Evolutionary conservation across 73 alveolate species (phyloP), one percentile per base, ranked within the genome.

Genomic region (Durusdinium trenchii): DNA sequence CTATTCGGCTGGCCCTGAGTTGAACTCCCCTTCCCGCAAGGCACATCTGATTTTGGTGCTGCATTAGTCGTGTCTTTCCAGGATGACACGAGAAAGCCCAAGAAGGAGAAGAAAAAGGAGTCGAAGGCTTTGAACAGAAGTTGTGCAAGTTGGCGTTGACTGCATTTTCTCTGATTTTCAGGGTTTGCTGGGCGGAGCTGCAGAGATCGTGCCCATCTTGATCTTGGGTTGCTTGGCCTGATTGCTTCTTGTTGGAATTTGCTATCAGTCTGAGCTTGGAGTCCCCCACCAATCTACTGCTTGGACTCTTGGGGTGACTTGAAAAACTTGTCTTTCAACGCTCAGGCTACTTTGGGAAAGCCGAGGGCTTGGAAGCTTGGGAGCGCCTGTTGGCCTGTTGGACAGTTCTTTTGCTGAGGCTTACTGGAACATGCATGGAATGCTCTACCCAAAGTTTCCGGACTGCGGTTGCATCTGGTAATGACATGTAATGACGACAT

Each of bases 381-480:
- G 64, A 16, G 23, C 23, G 30, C 28, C 43, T 2, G 3, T 42
- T 6, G 18, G 30, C 45, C 7, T 38, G 46, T n/a, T 42, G 18
- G 20, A 10, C 26, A 30, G 26, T 14, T 82, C 43, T 40, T 38
- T 16, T 3, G 57, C 7, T 82, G 73, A 91, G 89, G 98, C 85
- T 60, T n/a, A 43, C 46, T 45, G 62, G 98, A 20, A 71, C n/a
- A 42, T 50, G 76, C 47, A 67, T 54, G 81, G 78, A 12, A 45
- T 48, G 98, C 98, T 91, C 78, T 91, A 91, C 76, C 98, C 98
- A 36, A 71, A 76, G 54, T 91, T 91, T n/a, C 98, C 98, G 98
- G 98, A 91, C 84, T 40, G 14, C 47, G n/a, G 47, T n/a, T 9
- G n/a, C n/a, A n/a, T 40, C 42, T 6, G 36, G 85, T n/a, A 26